These are phyloP conservation scores for Xylaria sp. DNA, from an alignment of 495 filamentous ascomycete species.

Conservation along the genomic window DNA sequence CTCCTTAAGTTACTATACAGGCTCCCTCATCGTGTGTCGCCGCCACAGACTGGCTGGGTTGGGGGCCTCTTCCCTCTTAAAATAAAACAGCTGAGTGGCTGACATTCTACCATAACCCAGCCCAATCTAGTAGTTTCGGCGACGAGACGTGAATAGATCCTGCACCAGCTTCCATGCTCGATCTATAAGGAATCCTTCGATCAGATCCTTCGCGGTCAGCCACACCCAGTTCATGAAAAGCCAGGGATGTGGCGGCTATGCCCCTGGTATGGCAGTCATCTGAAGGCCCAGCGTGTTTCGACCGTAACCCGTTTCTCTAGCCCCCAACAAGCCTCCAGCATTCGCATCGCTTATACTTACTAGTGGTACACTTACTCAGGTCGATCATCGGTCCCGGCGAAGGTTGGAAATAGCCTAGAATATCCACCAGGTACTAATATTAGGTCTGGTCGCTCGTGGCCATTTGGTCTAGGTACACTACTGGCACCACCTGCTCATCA, in stretches of 20 bases:
- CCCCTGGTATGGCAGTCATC: neutral
- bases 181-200: conserved; percentile 8
- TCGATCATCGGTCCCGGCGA: neutral
- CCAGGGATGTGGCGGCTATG: conserved; percentile 21
- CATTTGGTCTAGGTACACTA: neutral
- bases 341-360: neutral
- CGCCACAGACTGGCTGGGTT: conserved; percentile 5
- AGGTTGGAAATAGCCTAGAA: neutral
- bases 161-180: neutral
- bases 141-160: conserved; percentile 10
- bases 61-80: conserved; percentile 11
- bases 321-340: conserved; percentile 4
- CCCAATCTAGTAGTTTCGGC: neutral
- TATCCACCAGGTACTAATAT: conserved; percentile 12
- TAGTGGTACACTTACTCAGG: neutral
- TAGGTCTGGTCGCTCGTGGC: neutral
- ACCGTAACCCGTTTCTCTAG: neutral
- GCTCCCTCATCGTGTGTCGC: neutral
- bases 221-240: neutral
- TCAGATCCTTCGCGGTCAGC: conserved; percentile 13
- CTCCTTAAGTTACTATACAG: neutral
- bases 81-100: conserved; percentile 17
- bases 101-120: too few species aligned
- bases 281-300: neutral
- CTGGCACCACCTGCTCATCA: neutral